Evolutionary conservation across 1,284 basidiomycete species (phyloP).

Genomic region (Athelia psychrophila): DNA sequence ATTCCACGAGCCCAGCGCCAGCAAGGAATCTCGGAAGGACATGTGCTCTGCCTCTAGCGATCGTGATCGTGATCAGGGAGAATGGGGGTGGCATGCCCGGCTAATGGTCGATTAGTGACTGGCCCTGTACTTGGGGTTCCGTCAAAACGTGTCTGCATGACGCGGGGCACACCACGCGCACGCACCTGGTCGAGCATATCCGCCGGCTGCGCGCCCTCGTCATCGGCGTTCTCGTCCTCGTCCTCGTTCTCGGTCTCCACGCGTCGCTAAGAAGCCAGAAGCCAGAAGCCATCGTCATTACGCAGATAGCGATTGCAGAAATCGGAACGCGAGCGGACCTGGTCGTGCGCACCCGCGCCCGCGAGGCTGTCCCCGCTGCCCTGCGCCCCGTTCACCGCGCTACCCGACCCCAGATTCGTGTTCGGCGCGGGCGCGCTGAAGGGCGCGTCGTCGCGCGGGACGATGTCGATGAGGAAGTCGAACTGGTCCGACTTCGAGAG

Average conservation of each 20-base stretch:
- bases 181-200: background rate
- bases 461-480: conserved; percentile 91
- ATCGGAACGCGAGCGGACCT: background rate
- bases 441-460: conserved; percentile 71
- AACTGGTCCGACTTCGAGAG: conserved; percentile 90
- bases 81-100: too few relatives aligned
- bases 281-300: too few relatives aligned
- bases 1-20: too few relatives aligned
- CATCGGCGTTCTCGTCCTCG: background rate
- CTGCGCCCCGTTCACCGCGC: background rate
- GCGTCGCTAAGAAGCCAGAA: too few relatives aligned
- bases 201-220: background rate
- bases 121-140: too few relatives aligned
- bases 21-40: too few relatives aligned
- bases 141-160: background rate
- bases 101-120: background rate
- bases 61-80: background rate
- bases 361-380: background rate
- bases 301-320: too few relatives aligned
- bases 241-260: background rate
- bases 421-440: background rate
- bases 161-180: background rate
- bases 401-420: background rate
- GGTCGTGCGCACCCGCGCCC: background rate
- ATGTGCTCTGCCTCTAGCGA: background rate